phyloP scores from a whole-genome alignment of 2,329 filamentous ascomycete species.

The Allantophomopsis cytisporea region DNA sequence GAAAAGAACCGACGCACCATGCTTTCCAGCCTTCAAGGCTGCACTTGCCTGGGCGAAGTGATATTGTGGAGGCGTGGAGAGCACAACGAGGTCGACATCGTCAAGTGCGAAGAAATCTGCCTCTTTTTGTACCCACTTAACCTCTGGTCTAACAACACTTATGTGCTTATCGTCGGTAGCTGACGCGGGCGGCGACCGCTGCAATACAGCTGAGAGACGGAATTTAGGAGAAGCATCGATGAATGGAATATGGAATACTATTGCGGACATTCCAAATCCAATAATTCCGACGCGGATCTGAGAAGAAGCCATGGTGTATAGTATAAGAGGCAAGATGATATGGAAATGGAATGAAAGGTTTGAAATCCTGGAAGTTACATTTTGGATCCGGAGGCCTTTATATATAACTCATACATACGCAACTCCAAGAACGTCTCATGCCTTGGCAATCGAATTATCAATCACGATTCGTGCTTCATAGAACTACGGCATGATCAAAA shows the following conservation, averaged over 20 bases:
- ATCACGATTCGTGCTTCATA: no score
- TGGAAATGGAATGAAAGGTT: no score
- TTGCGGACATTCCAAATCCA: constrained; percentile 33
- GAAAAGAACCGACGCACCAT: constrained; percentile 20
- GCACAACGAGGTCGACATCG: constrained; percentile 20
- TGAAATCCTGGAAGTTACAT: no score
- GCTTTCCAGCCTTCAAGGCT: constrained; percentile 19
- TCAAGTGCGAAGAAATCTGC: constrained; percentile 20
- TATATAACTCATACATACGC: no score
- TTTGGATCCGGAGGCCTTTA: no score
- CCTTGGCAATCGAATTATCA: no score
- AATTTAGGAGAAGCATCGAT: constrained; percentile 31
- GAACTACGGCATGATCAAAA: no score
- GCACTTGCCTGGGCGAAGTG: constrained; percentile 19
- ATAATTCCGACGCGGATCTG: constrained; percentile 29
- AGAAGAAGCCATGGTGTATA: constrained; percentile 13
- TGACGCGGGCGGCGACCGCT: constrained; percentile 22
- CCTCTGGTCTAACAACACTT: constrained; percentile 30
- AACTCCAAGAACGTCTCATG: no score
- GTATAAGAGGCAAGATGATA: no score
- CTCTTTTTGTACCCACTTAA: constrained; percentile 19
- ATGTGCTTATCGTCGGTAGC: constrained; percentile 27
- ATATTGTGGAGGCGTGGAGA: constrained; percentile 18
- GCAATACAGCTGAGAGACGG: constrained; percentile 31
- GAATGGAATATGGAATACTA: constrained; percentile 35